Evolutionary conservation across 805 yeast genomes (phyloP), one percentile per base, ranked within the genome.

Genomic region (Candida orba): DNA sequence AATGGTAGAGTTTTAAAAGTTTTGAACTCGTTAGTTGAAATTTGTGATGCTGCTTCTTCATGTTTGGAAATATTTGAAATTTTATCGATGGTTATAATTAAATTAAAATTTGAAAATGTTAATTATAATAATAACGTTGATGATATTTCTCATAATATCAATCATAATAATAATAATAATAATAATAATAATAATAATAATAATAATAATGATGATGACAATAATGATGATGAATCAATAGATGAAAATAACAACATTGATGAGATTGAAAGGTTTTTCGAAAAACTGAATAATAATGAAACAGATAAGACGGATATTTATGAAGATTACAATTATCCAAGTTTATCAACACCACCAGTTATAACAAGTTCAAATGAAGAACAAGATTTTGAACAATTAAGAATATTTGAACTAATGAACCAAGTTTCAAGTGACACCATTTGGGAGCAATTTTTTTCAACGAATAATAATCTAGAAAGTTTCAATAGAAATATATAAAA

Each of bases 31-130:
- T 65, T 87, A 54, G 66, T 71, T 24, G 87, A 81, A 39, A 71
- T 78, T 35, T 86, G 95, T 62, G 89, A 82, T 48, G 91, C 95
- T 1, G 95, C 95, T 0, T 63, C 64, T 8, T 77, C 74, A 41
- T 86, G 95, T 56, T 69, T 75, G 33, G 84, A 81, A 47, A 80
- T 84, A 27, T 82, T 83, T 56, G 85, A 83, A 50, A 75, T 84
- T 30, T 62, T 87, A 38, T 71, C 85, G 0, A 80, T 84, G 7
- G 95, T 86, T 0, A 81, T 87, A 13, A 67, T 82, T 14, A 76
- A 77, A 54, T 60, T 86, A 41, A 73, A 71, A 49, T 81, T 61
- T 43, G 59, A 54, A 29, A 48, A 45, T 31, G 27, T 31, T 42
- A 13, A 42, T 49, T n/a, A n/a, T n/a, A n/a, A n/a, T n/a, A n/a